Base-by-base conservation (phyloP, 257 asterid species). In the Nicotiana tabacum region DNA sequence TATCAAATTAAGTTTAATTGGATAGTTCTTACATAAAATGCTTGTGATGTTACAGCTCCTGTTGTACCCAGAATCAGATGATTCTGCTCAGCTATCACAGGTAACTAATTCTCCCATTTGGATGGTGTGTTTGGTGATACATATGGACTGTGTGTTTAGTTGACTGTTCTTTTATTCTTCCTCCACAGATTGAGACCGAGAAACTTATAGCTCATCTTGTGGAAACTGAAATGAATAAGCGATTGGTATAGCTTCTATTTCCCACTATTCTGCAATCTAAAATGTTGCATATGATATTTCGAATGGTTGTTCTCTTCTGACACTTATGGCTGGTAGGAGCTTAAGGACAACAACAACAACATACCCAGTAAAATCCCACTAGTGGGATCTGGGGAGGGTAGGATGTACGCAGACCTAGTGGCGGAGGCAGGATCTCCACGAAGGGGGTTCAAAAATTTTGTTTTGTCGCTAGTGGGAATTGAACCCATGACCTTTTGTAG, bases 81-180 rank as follows among this genome's bases (percentile, higher is more conserved):
- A 96, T 88, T 94, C 98, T 68, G 98, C 98, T 6, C 99, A 96
- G 88, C 90, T 96, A 67, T 96, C 99, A 76, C 99, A 96, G 98
- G 99, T 93, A 85, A 79, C 83, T 82, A 79, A 70, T 56, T 78
- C 68, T n/a, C 82, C 30, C 69, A 21, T 81, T 85, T 66, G 70
- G 78, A 83, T 72, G 62, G 27, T 30, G 55, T 57, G 53, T 39
- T 66, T 64, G 81, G 48, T 84, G 85, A 51, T 43, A 0, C 17
- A 15, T 79, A 32, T 53, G 61, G 3, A 30, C 33, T 48, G 33
- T 82, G 57, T 58, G 8, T 27, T 74, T 13, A 48, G 29, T 64
- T 81, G 87, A 81, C 61, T 39, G 35, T 70, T 77, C 62, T 77
- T 46, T 5, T 57, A 3, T 78, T n/a, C 57, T 55, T 77, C 43